Base-by-base conservation (phyloP, 2,329 filamentous ascomycete genomes). In the Pseudogymnoascus sp. region DNA sequence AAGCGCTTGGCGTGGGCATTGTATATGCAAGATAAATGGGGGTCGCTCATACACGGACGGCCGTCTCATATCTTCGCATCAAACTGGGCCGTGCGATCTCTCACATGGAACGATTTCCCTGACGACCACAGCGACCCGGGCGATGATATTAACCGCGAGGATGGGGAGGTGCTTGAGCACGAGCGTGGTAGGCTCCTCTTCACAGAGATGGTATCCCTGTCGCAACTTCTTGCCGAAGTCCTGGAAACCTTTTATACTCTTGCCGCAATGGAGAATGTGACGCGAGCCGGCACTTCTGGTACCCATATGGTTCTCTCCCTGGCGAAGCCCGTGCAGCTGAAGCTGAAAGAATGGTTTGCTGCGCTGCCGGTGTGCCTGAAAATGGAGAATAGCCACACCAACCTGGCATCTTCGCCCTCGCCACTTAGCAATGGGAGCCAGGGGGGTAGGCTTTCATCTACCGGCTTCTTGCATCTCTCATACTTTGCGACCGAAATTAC, bases 401-500 rank as follows among this genome's bases (percentile, higher is more conserved):
- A 40, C 33, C 37, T 35, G 13, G 83, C 79, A 35, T 82, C 72
- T 66, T 76, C 70, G 70, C 75, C 73, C 67, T 72, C 72, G 65
- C 74, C 71, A 64, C 74, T 73, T 64, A 79, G 71, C 64, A 69
- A 61, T 21, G 37, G 37, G 15, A 60, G 17, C 31, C 31, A 35
- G 31, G 37, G 56, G 3, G 10, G 31, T 7, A 79, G 81, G 19
- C 76, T 87, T 11, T 84, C 82, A 19, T 86, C 83, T 71, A 84
- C 85, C 61, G 89, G 89, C 15, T 93, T 92, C 71, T 83, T 97
- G 10, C 93, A 97, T 74, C 83, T 97, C 60, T 91, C 89, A 62
- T 97, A 97, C 76, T 96, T 96, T 71, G 92, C 93, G 1, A 91
- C 91, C 2, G 93, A 97, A 76, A 97, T 97, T 71, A 95, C 90